Evolutionary conservation across 495 filamentous ascomycete species (phyloP).

Genomic region (Daldinia caldariorum): DNA sequence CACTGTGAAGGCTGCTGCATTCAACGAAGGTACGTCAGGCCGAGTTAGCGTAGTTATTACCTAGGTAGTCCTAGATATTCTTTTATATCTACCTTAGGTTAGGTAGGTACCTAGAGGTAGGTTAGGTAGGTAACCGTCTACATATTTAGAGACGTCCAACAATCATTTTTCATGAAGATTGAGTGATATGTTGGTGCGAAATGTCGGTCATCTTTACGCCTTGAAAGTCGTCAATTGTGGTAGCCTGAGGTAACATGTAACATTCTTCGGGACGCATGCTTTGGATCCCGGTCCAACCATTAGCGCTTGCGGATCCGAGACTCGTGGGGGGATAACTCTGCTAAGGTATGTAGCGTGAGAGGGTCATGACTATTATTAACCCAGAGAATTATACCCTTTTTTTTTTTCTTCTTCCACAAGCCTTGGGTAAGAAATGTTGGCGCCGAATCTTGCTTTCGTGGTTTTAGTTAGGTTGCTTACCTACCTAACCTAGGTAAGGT

Average conservation of each 20-base stretch:
- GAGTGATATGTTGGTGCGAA: conserved; percentile 16
- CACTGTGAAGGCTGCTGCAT: conserved; percentile 13
- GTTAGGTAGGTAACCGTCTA: no score
- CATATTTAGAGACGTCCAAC: conserved; percentile 13
- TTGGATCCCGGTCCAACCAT: conserved; percentile 35
- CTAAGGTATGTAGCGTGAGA: conserved; percentile 16
- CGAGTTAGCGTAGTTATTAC: background rate
- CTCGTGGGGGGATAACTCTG: conserved; percentile 28
- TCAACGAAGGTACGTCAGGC: conserved; percentile 10
- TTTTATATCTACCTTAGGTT: background rate
- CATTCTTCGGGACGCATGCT: conserved; percentile 33
- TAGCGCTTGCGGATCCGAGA: conserved; percentile 22
- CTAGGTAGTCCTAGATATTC: conserved; percentile 19
- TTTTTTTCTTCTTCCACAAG: no score
- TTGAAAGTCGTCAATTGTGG: conserved; percentile 20
- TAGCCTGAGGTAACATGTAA: conserved; percentile 36
- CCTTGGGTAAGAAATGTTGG: conserved; percentile 21
- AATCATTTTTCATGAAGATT: conserved; percentile 11
- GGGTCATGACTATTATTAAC: conserved; percentile 20
- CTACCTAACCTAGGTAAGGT: no score
- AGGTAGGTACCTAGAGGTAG: no score
- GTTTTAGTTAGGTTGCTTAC: background rate
- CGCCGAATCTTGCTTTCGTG: background rate
- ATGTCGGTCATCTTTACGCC: conserved; percentile 15
- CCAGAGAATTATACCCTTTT: conserved; percentile 19